phyloP scores from a whole-genome alignment of 2,329 filamentous ascomycete genomes.

The Sclerotinia spermophila region DNA sequence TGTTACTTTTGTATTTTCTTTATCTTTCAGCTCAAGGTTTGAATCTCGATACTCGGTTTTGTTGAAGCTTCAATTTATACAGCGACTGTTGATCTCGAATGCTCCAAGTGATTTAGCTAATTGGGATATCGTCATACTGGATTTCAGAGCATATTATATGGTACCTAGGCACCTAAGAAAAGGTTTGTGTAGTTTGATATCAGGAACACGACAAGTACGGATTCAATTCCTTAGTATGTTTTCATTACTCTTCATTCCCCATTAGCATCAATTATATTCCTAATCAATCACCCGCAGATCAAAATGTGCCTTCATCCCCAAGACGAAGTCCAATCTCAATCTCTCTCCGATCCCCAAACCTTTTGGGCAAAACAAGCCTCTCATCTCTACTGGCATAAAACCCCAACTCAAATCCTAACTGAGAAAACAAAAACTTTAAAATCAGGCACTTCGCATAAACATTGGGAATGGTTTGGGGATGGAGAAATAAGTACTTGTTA shows the following conservation, averaged over 20 bases:
- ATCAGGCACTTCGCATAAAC: conserved; percentile 60
- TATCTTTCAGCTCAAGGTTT: background rate
- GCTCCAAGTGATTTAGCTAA: background rate
- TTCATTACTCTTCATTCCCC: background rate
- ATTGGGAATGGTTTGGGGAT: conserved; percentile 88
- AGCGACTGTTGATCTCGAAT: background rate
- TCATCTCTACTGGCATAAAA: conserved; percentile 76
- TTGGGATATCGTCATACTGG: background rate
- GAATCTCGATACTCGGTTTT: background rate
- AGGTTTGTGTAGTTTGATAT: background rate
- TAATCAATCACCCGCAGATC: background rate
- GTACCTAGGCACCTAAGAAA: background rate
- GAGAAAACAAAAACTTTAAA: conserved; percentile 60
- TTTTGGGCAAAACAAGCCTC: conserved; percentile 77
- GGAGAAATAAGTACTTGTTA: conserved; percentile 89
- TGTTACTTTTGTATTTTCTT: background rate
- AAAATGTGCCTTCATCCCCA: conserved; percentile 35
- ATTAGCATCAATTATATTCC: background rate
- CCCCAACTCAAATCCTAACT: conserved; percentile 60
- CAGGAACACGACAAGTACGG: background rate
- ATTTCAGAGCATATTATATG: background rate
- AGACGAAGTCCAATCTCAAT: conserved; percentile 42
- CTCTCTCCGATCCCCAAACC: conserved; percentile 62
- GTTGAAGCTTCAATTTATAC: background rate
- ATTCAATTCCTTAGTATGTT: background rate